Evolutionary conservation across 352 stramenopile species (phyloP).

Genomic region (Phytophthora pini): DNA sequence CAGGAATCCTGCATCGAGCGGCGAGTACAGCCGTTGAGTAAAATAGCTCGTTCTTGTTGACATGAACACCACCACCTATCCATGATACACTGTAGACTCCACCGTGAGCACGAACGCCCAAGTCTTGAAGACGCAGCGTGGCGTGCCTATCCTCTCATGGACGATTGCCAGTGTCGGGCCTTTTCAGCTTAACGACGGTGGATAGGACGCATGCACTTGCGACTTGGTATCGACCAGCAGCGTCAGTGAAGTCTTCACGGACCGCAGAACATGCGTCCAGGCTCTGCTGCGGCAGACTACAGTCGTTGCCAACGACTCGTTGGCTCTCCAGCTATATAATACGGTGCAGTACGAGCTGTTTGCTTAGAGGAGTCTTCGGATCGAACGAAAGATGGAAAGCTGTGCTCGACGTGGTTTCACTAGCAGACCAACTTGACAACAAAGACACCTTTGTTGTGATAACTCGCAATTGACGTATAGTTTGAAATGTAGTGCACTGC

Average conservation of each 20-base stretch:
- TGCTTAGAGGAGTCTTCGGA: too few relatives aligned
- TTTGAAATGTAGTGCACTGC: too few relatives aligned
- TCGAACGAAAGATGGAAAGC: too few relatives aligned
- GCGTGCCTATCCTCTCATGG: conserved; percentile 10
- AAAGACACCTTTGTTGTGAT: neutral
- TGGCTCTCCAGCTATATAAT: neutral
- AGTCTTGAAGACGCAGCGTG: conserved; percentile 11
- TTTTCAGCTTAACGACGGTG: conserved; percentile 17
- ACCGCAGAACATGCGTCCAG: neutral
- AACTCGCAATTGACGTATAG: neutral
- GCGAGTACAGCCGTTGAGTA: neutral
- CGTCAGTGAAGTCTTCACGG: too few relatives aligned
- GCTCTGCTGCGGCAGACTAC: too few relatives aligned
- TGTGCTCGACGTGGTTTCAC: too few relatives aligned
- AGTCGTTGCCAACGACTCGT: too few relatives aligned
- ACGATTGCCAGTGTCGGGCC: conserved; percentile 1
- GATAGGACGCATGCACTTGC: conserved; percentile 5
- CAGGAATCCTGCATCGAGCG: conserved; percentile 12
- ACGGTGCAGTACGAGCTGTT: too few relatives aligned
- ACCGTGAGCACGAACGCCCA: conserved; percentile 2
- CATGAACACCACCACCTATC: too few relatives aligned
- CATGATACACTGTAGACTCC: too few relatives aligned
- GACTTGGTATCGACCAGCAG: neutral
- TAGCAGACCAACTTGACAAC: too few relatives aligned
- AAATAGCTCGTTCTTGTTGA: too few relatives aligned